Conservation (phyloP, 768 basidiomycete genomes). For the Pleurotus tuber-regium region DNA sequence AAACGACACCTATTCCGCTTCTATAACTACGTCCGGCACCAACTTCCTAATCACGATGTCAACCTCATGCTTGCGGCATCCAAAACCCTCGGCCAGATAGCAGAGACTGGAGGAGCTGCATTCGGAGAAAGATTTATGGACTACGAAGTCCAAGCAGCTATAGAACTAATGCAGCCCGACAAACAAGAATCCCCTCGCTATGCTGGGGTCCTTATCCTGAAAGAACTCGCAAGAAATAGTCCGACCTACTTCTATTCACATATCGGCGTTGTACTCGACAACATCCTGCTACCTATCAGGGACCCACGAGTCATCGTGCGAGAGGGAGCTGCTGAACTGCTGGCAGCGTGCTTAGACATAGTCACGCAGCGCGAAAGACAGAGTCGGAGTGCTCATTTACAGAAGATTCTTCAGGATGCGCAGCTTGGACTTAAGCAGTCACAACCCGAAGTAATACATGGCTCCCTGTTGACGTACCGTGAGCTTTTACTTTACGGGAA, state of each 20-base stretch:
- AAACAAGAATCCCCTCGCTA: conserved; percentile 84
- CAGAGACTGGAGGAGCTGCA: conserved; percentile 75
- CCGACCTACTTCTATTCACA: conserved; percentile 86
- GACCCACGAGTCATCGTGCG: conserved; percentile 89
- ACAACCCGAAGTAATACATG: conserved; percentile 89
- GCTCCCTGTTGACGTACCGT: conserved; percentile 87
- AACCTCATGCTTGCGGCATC: conserved; percentile 94
- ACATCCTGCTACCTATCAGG: conserved; percentile 86
- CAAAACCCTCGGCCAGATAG: conserved; percentile 88
- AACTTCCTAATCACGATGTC: conserved; percentile 88
- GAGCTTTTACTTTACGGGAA: conserved; percentile 92
- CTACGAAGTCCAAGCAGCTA: conserved; percentile 81
- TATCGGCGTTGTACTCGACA: conserved; percentile 86
- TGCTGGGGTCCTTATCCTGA: conserved; percentile 90
- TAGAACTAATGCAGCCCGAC: conserved; percentile 72
- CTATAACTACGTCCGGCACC: conserved; percentile 89
- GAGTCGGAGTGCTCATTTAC: conserved; percentile 60
- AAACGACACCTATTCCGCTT: conserved; percentile 81
- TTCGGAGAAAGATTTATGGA: conserved; percentile 91
- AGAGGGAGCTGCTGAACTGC: conserved; percentile 89
- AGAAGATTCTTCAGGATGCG: conserved; percentile 87
- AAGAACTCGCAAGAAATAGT: conserved; percentile 89
- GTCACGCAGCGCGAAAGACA: conserved; percentile 72
- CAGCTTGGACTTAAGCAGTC: conserved; percentile 76
- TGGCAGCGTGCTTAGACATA: conserved; percentile 92